Conservation (phyloP, 768 basidiomycete genomes). For the Dioszegia hungarica region DNA sequence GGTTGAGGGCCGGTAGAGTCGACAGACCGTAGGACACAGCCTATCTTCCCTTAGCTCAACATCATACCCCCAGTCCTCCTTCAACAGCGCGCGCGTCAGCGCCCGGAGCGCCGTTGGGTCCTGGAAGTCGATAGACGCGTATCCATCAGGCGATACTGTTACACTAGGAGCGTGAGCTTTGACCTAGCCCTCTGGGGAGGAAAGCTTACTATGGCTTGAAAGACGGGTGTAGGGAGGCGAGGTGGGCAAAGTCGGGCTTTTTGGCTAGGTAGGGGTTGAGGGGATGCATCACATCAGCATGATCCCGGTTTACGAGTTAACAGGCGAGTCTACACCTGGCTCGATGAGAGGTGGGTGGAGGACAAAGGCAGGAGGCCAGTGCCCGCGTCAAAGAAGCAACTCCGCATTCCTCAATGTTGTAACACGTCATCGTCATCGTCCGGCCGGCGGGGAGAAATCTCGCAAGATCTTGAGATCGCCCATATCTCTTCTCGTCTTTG, state of each 20-base stretch:
- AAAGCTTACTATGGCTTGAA: slow-evolving; percentile 57
- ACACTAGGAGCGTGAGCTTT: slow-evolving; percentile 16
- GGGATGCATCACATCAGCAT: slow-evolving; percentile 50
- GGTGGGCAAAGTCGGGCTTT: slow-evolving; percentile 58
- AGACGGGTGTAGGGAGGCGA: slow-evolving; percentile 59
- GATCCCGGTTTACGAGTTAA: too few relatives aligned
- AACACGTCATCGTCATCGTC: too few relatives aligned
- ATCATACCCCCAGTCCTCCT: slow-evolving; percentile 65
- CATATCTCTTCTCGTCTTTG: too few relatives aligned
- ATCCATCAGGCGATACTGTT: slow-evolving; percentile 15
- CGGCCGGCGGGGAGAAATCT: too few relatives aligned
- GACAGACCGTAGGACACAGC: slow-evolving; percentile 77
- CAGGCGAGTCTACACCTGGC: not conserved
- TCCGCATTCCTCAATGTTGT: too few relatives aligned
- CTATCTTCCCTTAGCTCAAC: slow-evolving; percentile 64
- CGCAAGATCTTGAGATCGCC: too few relatives aligned
- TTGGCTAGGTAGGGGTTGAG: slow-evolving; percentile 53
- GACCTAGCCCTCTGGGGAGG: not conserved
- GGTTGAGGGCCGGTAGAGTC: not conserved
- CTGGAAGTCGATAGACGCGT: slow-evolving; percentile 67
- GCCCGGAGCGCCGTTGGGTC: slow-evolving; percentile 66
- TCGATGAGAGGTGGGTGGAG: not conserved
- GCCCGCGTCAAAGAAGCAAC: too few relatives aligned
- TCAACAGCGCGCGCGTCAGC: slow-evolving; percentile 72
- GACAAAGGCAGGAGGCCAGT: too few relatives aligned